Evolutionary conservation across 1,284 basidiomycete genomes (phyloP).

Genomic region (Trametes sp.): DNA sequence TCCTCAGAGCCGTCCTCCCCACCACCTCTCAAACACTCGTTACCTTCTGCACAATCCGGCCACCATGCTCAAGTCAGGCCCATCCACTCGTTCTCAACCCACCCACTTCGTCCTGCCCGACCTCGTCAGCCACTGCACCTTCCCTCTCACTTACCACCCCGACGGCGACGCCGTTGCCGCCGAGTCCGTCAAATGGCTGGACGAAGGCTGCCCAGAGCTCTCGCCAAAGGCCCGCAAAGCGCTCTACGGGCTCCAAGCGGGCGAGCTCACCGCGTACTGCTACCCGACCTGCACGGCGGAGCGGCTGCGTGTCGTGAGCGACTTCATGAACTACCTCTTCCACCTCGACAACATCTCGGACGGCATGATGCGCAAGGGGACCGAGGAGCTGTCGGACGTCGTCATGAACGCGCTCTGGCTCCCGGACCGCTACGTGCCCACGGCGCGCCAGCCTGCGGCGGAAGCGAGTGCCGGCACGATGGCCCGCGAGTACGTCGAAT

Average conservation of each 20-base stretch:
- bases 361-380: constrained; percentile 43
- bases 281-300: constrained; percentile 61
- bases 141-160: constrained; percentile 58
- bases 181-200: constrained; percentile 67
- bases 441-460: constrained; percentile 32
- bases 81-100: constrained; percentile 14
- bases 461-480: constrained; percentile 40
- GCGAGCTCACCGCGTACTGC: constrained; percentile 70
- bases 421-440: constrained; percentile 43
- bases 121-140: constrained; percentile 66
- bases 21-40: neutral
- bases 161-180: constrained; percentile 61
- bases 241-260: constrained; percentile 66
- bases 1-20: neutral
- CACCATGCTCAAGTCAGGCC: constrained; percentile 1
- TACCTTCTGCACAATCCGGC: neutral
- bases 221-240: constrained; percentile 50
- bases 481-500: constrained; percentile 42
- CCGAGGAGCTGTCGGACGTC: constrained; percentile 42
- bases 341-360: constrained; percentile 50
- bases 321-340: constrained; percentile 50
- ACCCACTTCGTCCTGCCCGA: constrained; percentile 65
- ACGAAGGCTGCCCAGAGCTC: constrained; percentile 57
- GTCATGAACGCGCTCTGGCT: constrained; percentile 50
- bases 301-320: constrained; percentile 64